Evolutionary conservation across 768 basidiomycete genomes (phyloP).

Genomic region (Boletus sp.): DNA sequence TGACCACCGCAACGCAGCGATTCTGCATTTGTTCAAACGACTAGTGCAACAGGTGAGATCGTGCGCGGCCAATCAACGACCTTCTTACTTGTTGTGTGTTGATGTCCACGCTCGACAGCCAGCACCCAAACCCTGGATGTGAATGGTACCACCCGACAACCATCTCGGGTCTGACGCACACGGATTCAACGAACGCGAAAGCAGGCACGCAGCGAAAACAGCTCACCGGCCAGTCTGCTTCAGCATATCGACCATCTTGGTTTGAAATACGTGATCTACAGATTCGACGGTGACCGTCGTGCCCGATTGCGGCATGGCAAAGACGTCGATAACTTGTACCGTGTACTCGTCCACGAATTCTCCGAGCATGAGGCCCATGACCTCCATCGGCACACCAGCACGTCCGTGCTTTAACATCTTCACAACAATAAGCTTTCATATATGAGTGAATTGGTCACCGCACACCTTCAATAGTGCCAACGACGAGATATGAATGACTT

Average conservation of each 20-base stretch:
- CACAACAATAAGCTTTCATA: constrained; percentile 2
- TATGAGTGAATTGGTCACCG: neutral
- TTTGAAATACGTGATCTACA: constrained; percentile 98
- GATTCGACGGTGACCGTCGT: constrained; percentile 98
- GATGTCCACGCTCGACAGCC: constrained; percentile 98
- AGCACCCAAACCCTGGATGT: constrained; percentile 99
- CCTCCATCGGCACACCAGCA: constrained; percentile 98
- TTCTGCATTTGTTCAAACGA: constrained; percentile 94
- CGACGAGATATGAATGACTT: constrained; percentile 96
- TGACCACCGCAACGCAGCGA: constrained; percentile 94
- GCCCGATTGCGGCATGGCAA: constrained; percentile 98
- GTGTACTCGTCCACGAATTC: constrained; percentile 99
- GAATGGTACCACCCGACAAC: constrained; percentile 99
- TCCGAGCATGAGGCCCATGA: constrained; percentile 97
- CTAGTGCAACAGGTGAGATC: constrained; percentile 41
- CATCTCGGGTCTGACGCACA: constrained; percentile 76
- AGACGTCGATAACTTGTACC: constrained; percentile 93
- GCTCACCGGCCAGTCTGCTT: constrained; percentile 96
- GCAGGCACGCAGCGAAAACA: constrained; percentile 4
- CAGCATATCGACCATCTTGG: constrained; percentile 97
- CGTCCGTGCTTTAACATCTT: constrained; percentile 99
- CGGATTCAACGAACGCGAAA: constrained; percentile 2
- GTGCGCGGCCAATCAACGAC: neutral
- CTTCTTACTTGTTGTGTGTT: constrained; percentile 88
- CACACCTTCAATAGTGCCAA: constrained; percentile 92